Evolutionary conservation across 352 stramenopile genomes (phyloP), one percentile per base, ranked within the genome.

Genomic region (Pythium dissotocum): DNA sequence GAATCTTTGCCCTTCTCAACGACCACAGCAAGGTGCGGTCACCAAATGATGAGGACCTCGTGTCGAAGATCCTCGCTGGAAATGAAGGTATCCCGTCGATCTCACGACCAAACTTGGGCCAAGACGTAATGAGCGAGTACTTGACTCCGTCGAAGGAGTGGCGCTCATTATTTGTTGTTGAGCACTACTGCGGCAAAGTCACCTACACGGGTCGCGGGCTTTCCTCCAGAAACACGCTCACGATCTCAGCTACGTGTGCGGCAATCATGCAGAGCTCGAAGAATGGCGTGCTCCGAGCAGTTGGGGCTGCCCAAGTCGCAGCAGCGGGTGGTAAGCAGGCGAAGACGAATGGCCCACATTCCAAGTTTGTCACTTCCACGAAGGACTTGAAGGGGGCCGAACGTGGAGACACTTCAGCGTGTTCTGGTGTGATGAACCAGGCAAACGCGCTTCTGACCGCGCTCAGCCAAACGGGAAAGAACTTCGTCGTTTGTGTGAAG

Each of bases 211-310:
- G 82, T 10, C 91, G 93, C 61, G 80, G 83, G 1, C 63, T 95
- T 18, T 78, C 79, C 2, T 60, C 76, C 1, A 89, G 88, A 63
- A 95, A 95, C 62, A 83, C 81, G 6, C 68, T 91, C 14, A 88
- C 69, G 26, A 90, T 95, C 49, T 95, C 87, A 7, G 76, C 85
- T 0, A 95, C 87, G 6, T 92, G 85, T 63, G 85, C 80, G 1
- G 87, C 87, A 6, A 95, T 95, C 52, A 90, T 95, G 79, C 85
- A 93, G 28, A 93, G 85, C 14, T 95, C 87, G 24, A 93, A 85
- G 56, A 95, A 95, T 69, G 76, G 74, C 6, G 82, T 93, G 26
- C 71, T 93, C 13, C 82, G 85, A 59, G 85, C 85, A 32, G 82
- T 93, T 13, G 85, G 85, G 0, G 79, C 81, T 1, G 79, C 85